Conservation (phyloP, 2,329 filamentous ascomycete genomes). For the Xylariaceae sp. region DNA sequence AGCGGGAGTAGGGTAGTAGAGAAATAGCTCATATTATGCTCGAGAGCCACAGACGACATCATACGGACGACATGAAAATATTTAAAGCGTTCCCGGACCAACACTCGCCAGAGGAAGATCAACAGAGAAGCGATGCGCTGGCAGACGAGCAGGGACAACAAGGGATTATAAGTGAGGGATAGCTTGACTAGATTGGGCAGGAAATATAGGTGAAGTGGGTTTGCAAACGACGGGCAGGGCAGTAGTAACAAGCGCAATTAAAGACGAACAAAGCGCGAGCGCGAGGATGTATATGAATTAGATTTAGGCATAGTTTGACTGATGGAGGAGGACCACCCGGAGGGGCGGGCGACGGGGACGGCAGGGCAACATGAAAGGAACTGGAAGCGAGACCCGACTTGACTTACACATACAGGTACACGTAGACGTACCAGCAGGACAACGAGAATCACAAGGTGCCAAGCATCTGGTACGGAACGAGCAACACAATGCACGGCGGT, state of each 20-base stretch:
- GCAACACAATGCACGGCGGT: background rate
- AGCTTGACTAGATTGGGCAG: conserved; percentile 9
- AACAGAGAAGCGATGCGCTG: background rate
- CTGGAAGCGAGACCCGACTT: conserved; percentile 10
- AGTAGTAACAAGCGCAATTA: conserved; percentile 5
- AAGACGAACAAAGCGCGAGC: conserved; percentile 17
- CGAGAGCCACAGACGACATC: conserved; percentile 1
- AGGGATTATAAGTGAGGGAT: conserved; percentile 18
- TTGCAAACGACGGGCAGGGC: conserved; percentile 5
- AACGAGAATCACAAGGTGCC: conserved; percentile 10
- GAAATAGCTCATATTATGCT: conserved; percentile 20
- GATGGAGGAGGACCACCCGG: conserved; percentile 22
- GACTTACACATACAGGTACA: conserved; percentile 24
- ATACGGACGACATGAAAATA: conserved; percentile 4
- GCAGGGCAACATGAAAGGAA: background rate
- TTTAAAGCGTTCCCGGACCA: background rate
- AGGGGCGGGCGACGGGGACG: conserved; percentile 15
- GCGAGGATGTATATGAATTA: conserved; percentile 15
- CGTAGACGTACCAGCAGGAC: conserved; percentile 21
- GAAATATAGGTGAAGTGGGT: conserved; percentile 10
- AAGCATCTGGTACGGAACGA: background rate
- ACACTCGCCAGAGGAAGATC: background rate
- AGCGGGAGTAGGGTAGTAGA: conserved; percentile 3
- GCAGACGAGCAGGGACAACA: conserved; percentile 3
- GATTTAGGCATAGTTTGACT: conserved; percentile 20